Evolutionary conservation across 352 stramenopile species (phyloP), one percentile per base, ranked within the genome.

Genomic region (Globisporangium iwayamae): DNA sequence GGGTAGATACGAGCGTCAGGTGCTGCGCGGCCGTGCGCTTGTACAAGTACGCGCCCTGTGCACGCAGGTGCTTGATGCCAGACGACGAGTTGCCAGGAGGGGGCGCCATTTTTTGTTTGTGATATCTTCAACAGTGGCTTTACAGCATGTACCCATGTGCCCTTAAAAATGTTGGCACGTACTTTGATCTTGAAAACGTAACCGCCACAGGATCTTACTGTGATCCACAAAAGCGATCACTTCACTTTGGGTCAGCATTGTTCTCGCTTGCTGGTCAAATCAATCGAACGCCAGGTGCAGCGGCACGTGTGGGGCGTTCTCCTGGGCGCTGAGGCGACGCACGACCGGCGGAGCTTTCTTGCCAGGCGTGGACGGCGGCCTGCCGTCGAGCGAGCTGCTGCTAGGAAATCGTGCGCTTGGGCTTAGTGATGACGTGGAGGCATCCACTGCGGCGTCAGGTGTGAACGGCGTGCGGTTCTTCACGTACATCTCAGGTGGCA

Each of bases 21-120:
- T 91, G 83, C 66, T 89, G 76, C 28, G 53, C 16, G 5, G 78
- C 80, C 38, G 79, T 79, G n/a, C 81, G 79, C 59, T 91, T 87
- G 73, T 88, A 76, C 25, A 93, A 70, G 54, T 76, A 76, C 38
- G 81, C 73, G 4, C 83, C 81, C 2, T 85, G 73, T 9, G 70
- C 68, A 36, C 79, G 76, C 38, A 92, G 58, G 65, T 90, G 83
- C 62, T 78, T 74, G 50, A 92, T 75, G 3, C 63, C n/a, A 6
- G 66, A 56, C 60, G 48, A 55, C 13, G 48, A 38, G 50, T 30
- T 43, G 43, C 36, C 9, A 4, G n/a, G 51, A 30, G 20, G 30
- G 11, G 45, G 43, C 43, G 32, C 30, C 52, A 58, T 58, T 9
- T 57, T 45, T 46, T 11, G 43, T 3, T 3, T 14, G 14, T 20